Base-by-base conservation (phyloP, 352 stramenopile species). In the Phytophthora colocasiae region DNA sequence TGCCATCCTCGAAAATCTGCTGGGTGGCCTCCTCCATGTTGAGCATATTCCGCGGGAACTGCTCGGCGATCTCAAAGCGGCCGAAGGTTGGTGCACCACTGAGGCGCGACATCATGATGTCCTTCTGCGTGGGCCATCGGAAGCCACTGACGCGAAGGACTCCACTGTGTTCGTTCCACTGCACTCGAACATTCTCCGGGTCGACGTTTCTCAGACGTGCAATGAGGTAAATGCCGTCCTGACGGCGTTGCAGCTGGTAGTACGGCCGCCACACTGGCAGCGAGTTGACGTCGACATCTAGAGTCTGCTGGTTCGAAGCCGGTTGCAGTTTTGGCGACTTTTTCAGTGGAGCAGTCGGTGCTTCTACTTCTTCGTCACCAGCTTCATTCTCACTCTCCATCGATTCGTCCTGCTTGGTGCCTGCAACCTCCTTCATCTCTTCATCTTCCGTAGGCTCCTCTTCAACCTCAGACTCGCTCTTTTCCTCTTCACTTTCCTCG, bases 21-120 rank as follows among this genome's bases (percentile, higher is more conserved):
- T 87, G 80, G 15, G 78, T 81, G n/a, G 79, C 77, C 17, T 83
- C 66, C 26, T 88, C 73, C 62, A 89, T 73, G 62, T 78, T 72
- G 27, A 87, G 51, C 52, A 76, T 58, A 39, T 78, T 69, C 43
- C 57, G 40, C 34, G 77, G 77, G 52, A 90, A 80, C 29, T 77
- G 75, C 70, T 91, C 73, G 12, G 50, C 53, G 54, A 92, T 89
- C 45, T 90, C 78, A 22, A 92, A 92, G 58, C 81, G 83, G 27
- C 83, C 81, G 39, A 88, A 90, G 2, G 79, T 89, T 19, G 83
- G 79, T 4, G 71, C 46, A 14, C 79, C 81, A 24, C 71, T 89
- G 27, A 89, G 79, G 7, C 69, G 69, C 4, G 83, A 83, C 57
- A 90, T 64, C 27, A 81, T 51, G 7, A 90, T 47, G 44, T 90